Base-by-base conservation (phyloP, 1,139 yeast genomes). In the Hanseniaspora sp. region DNA sequence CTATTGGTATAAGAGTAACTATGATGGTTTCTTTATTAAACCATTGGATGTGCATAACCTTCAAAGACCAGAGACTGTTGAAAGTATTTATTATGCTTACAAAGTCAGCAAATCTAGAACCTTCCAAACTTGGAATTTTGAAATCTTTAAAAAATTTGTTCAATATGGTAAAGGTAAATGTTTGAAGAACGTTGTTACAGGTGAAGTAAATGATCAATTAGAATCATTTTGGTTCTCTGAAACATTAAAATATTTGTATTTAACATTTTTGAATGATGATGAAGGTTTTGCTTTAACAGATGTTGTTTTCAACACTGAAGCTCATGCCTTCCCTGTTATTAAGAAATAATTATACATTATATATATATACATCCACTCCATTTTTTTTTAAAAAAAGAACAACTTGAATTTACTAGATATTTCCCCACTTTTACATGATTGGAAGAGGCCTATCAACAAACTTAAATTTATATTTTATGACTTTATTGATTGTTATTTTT, bases 191-290 rank as follows among this genome's bases (percentile, higher is more conserved):
- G 95, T 51, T 73, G 79, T 1, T 59, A 62, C 78, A 15, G 80
- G 86, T 9, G 68, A 65, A 37, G 68, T 66, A 59, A 70, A 77
- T 55, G 95, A 90, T 31, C 68, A 86, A 86, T 79, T 86, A 77
- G 96, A 90, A 68, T 83, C 95, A 15, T 87, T 87, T 73, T 90
- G 97, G 97, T 73, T 86, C 56, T 90, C 96, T 0, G 96, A 90
- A 67, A 90, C 97, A 1, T 76, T 90, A 64, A 90, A 90, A 68
- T 90, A 90, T 67, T 74, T 90, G 56, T 88, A 87, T 67, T 72
- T 90, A 58, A 73, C 90, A 60, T 90, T 90, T 68, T 83, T 79
- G 56, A 79, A 76, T 55, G 87, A 84, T 61, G 35, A 44, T 15
- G 54, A 51, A 31, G 54, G 54, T 9, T 80, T 81, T 44, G 75